Conservation (phyloP, 371 early-diverging fungal genomes). For the Lichtheimia corymbifera region DNA sequence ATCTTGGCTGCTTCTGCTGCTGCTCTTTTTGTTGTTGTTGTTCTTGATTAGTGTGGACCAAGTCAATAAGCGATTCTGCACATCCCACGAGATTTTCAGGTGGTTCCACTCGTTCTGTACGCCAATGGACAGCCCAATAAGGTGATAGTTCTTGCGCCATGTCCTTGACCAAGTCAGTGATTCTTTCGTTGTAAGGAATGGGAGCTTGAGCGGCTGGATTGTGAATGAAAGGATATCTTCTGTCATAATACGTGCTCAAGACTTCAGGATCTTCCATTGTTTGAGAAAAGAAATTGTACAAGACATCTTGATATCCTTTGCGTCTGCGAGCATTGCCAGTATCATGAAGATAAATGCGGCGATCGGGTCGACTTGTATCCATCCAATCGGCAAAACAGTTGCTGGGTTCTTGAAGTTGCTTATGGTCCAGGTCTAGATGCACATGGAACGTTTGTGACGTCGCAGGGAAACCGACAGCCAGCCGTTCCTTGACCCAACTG, state of each 20-base stretch:
- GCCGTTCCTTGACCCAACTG: slow-evolving; percentile 32
- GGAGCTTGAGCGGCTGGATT: slow-evolving; percentile 21
- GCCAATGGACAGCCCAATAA: slow-evolving; percentile 41
- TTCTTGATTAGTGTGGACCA: neutral
- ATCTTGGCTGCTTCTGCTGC: slow-evolving; percentile 6
- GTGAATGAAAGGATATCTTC: slow-evolving; percentile 33
- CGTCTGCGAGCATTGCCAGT: slow-evolving; percentile 12
- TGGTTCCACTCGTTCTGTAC: slow-evolving; percentile 31
- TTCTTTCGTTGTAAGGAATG: slow-evolving; percentile 31
- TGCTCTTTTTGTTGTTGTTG: no score
- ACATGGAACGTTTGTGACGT: slow-evolving; percentile 24
- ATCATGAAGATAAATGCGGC: slow-evolving; percentile 23
- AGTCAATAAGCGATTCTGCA: slow-evolving; percentile 22
- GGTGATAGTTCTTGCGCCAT: slow-evolving; percentile 21
- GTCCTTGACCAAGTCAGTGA: slow-evolving; percentile 15
- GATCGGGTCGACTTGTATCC: slow-evolving; percentile 12
- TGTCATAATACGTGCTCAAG: slow-evolving; percentile 31
- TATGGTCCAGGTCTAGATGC: slow-evolving; percentile 16
- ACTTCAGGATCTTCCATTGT: slow-evolving; percentile 24
- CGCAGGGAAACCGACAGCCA: slow-evolving; percentile 14
- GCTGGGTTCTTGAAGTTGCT: slow-evolving; percentile 10
- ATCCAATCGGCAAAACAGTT: slow-evolving; percentile 22
- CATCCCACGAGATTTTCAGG: slow-evolving; percentile 25
- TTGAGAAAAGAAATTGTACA: slow-evolving; percentile 18
- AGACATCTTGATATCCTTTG: slow-evolving; percentile 8